phyloP scores from a whole-genome alignment of 176 grass and related monocot species.

The Sorghum bicolor region DNA sequence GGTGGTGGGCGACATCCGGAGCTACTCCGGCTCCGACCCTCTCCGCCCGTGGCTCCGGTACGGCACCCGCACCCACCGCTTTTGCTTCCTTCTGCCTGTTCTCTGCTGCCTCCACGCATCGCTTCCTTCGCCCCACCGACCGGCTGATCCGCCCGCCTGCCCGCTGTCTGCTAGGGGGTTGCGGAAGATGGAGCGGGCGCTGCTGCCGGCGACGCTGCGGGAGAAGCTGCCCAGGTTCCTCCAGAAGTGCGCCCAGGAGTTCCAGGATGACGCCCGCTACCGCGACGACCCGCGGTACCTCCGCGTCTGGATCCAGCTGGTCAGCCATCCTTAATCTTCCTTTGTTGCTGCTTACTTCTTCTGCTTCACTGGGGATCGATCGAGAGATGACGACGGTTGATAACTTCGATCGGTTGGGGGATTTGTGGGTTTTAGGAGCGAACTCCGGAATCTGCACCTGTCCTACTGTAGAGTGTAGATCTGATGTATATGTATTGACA shows the following conservation, averaged over 20 bases:
- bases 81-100: background rate
- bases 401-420: too few species aligned
- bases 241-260: conserved; percentile 81
- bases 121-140: background rate
- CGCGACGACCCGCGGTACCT: conserved; percentile 69
- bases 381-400: background rate
- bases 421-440: background rate
- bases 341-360: background rate
- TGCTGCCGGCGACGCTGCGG: conserved; percentile 47
- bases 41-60: conserved; percentile 86
- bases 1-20: conserved; percentile 58
- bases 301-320: conserved; percentile 85
- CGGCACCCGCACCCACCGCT: background rate
- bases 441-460: background rate
- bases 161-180: conserved; percentile 42
- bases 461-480: too few species aligned
- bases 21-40: conserved; percentile 69
- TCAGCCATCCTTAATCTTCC: background rate
- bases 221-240: conserved; percentile 92
- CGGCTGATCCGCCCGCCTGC: conserved; percentile 2
- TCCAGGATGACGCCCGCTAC: conserved; percentile 60
- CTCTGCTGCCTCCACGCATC: too few species aligned
- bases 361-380: background rate
- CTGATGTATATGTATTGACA: background rate
- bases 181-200: conserved; percentile 48